These are phyloP conservation scores for Colletotrichum gigasporum DNA, from an alignment of 2,329 filamentous ascomycete species.

Conservation along the genomic window DNA sequence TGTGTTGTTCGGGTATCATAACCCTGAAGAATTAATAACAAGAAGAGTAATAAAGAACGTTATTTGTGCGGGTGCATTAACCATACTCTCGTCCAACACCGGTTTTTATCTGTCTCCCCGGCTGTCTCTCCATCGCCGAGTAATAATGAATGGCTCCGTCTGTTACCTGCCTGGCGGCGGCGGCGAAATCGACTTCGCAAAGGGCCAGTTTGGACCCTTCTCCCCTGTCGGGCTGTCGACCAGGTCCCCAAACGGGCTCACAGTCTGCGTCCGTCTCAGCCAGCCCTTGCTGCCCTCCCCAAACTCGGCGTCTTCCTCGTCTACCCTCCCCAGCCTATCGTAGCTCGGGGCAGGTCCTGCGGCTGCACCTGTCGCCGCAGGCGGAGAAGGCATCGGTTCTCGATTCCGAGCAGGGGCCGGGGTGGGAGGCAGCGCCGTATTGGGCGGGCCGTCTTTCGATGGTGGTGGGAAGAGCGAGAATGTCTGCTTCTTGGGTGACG, in stretches of 20 bases:
- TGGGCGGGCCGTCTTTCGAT: slow-evolving; percentile 8
- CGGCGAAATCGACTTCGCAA: slow-evolving; percentile 6
- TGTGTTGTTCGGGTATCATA: not conserved
- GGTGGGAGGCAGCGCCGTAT: not conserved
- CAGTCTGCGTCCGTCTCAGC: slow-evolving; percentile 41
- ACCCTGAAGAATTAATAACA: slow-evolving; percentile 6
- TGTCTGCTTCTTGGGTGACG: slow-evolving; percentile 21
- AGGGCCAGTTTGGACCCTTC: slow-evolving; percentile 23
- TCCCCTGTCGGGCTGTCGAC: slow-evolving; percentile 27
- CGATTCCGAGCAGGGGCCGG: slow-evolving; percentile 1
- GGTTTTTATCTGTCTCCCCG: no score
- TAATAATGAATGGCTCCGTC: no score
- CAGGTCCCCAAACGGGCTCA: slow-evolving; percentile 46
- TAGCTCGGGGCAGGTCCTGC: not conserved
- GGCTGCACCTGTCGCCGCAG: not conserved
- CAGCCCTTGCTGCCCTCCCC: slow-evolving; percentile 37
- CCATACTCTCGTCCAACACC: not conserved
- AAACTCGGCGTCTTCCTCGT: slow-evolving; percentile 27
- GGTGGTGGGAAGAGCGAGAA: slow-evolving; percentile 20
- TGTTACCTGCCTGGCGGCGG: not conserved
- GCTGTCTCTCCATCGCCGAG: no score
- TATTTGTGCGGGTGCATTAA: slow-evolving; percentile 6
- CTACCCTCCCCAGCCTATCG: slow-evolving; percentile 16
- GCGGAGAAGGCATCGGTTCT: not conserved
- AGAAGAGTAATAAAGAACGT: slow-evolving; percentile 6